These are phyloP conservation scores for Sisymbrium altissimum DNA, from an alignment of 345 rosid genomes.

Conservation along the genomic window DNA sequence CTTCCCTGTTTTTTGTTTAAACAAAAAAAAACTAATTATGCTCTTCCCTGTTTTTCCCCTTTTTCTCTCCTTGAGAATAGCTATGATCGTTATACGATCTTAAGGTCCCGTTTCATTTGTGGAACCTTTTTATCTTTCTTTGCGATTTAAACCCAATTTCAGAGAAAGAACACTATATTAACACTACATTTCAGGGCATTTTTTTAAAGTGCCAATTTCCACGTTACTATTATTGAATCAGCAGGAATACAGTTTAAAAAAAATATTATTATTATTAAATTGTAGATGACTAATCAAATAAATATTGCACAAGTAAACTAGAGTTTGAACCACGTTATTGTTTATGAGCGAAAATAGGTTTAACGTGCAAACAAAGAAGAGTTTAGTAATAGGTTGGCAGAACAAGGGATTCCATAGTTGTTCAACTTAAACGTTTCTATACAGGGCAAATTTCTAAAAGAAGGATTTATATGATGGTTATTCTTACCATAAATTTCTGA, in stretches of 20 bases:
- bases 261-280: background rate
- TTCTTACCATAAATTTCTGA: background rate
- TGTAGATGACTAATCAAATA: background rate
- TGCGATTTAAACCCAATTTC: background rate
- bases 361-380: background rate
- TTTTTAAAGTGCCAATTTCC: background rate
- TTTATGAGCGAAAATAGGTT: background rate
- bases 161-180: background rate
- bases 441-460: background rate
- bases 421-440: background rate
- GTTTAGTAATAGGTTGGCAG: no score
- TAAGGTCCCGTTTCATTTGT: background rate
- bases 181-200: background rate
- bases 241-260: background rate
- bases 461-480: background rate
- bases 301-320: background rate
- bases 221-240: background rate
- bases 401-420: background rate
- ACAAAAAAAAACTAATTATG: no score
- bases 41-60: background rate
- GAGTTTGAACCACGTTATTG: background rate
- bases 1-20: background rate
- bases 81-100: background rate
- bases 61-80: slow-evolving; percentile 19
- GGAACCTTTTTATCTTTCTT: background rate